phyloP scores from a whole-genome alignment of 192 early-diverging fungal genomes.

The Phycomyces nitens region DNA sequence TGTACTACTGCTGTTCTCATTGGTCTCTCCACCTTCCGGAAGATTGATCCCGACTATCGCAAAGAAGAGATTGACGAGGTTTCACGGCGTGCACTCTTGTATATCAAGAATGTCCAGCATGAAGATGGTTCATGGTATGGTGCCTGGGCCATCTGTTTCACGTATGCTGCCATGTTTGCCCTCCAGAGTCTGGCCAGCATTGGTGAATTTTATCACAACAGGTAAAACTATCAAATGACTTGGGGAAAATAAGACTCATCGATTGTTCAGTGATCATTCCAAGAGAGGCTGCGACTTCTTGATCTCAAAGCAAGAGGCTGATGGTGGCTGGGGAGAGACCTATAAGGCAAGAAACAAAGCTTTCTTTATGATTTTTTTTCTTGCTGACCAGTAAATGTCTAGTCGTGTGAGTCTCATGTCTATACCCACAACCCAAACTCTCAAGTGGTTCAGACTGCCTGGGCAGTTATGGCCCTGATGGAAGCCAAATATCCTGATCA shows the following conservation, averaged over 20 bases:
- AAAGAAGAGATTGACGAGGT: conserved; percentile 66
- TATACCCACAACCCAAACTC: conserved; percentile 66
- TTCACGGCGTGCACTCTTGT: conserved; percentile 61
- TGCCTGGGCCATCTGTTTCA: conserved; percentile 96
- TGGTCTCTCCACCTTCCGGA: conserved; percentile 73
- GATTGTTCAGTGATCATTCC: conserved; percentile 46
- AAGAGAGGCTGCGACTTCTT: conserved; percentile 88
- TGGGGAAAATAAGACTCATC: too few species aligned
- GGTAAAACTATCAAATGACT: conserved; percentile 49
- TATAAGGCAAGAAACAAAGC: conserved; percentile 65
- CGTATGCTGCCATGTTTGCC: conserved; percentile 93
- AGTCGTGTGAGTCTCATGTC: conserved; percentile 68
- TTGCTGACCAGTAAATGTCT: background rate
- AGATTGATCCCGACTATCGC: conserved; percentile 79
- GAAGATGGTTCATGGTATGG: conserved; percentile 93
- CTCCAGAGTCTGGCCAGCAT: conserved; percentile 78
- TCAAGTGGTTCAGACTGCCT: conserved; percentile 92
- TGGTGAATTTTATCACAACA: conserved; percentile 79
- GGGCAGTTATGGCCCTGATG: conserved; percentile 84
- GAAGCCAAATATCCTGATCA: conserved; percentile 83
- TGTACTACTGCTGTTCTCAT: conserved; percentile 94
- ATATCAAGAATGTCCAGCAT: conserved; percentile 69
- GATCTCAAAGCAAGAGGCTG: conserved; percentile 77
- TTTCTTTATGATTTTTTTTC: too few species aligned
- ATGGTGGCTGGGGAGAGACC: conserved; percentile 98